Base-by-base conservation (phyloP, 495 filamentous ascomycete species). In the Trichocladium uniseriatum region DNA sequence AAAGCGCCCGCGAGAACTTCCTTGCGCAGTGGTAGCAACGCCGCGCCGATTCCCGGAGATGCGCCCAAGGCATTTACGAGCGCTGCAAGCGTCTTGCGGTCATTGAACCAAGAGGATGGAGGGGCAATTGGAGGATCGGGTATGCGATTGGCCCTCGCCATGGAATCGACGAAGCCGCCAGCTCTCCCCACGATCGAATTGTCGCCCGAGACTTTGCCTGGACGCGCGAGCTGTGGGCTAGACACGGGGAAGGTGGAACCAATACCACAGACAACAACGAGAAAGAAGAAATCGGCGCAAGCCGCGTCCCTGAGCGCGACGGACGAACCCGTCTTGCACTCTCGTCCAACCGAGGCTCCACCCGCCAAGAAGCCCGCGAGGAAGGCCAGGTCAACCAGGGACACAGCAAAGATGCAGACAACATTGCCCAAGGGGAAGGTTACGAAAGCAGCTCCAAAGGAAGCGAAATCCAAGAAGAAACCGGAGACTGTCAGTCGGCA, bases 1-100 rank as follows among this genome's bases (percentile, higher is more conserved):
- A 71, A 62, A 37, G 56, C 41, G 7, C 43, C 60, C 20, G 60
- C 62, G 41, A 58, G 56, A 4, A 49, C 62, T 7, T n/a, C 54
- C 2, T 38, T 71, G 24, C 52, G 53, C 21, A 67, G 55, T 27
- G 68, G 65, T 16, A 69, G 57, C 35, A 59, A 60, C 35, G 63
- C 51, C 15, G 54, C 61, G 0, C 58, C 64, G 3, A 61, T 68
- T 27, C 64, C 70, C 22, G 36, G 51, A 18, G 51, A 64, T 45
- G 67, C 63, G 7, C 36, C 52, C 19, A 51, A 49, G 5, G 55
- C 61, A 0, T 75, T 75, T 38, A 68, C 68, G 7, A 76, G 61
- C 43, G 74, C 71, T 16, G 59, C 69, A 3, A 62, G 31, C 6
- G 36, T 74, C 10, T 54, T 69, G 49, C 59, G 54, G 15, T 21